These are phyloP conservation scores for Boletus reticuloceps DNA, from an alignment of 768 basidiomycete genomes.

Conservation along the genomic window DNA sequence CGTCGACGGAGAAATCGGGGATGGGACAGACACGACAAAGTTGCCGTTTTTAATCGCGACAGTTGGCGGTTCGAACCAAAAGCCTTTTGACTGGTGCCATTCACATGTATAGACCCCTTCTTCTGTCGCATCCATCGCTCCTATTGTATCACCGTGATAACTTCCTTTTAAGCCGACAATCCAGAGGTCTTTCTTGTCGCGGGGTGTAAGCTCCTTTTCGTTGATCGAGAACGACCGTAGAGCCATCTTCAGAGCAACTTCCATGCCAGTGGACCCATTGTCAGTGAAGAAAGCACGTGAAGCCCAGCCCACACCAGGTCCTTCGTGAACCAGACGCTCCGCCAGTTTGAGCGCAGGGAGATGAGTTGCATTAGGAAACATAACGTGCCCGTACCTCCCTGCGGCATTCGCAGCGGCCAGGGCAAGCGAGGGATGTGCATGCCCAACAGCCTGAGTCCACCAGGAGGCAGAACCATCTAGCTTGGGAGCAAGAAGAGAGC, in stretches of 20 bases:
- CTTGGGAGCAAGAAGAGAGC: slow-evolving; percentile 52
- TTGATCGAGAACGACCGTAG: slow-evolving; percentile 61
- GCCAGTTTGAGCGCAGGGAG: slow-evolving; percentile 82
- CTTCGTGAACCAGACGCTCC: slow-evolving; percentile 68
- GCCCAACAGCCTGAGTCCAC: slow-evolving; percentile 96
- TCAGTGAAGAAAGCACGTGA: slow-evolving; percentile 90
- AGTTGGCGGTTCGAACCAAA: slow-evolving; percentile 90
- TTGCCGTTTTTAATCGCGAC: slow-evolving; percentile 65
- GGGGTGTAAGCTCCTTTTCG: slow-evolving; percentile 31
- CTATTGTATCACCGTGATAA: slow-evolving; percentile 98
- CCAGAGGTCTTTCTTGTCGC: slow-evolving; percentile 54
- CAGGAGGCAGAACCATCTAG: slow-evolving; percentile 95
- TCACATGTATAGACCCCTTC: slow-evolving; percentile 93
- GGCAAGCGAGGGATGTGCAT: slow-evolving; percentile 70
- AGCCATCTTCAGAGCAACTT: slow-evolving; percentile 98
- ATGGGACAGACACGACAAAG: slow-evolving; percentile 53
- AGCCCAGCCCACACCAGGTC: slow-evolving; percentile 91
- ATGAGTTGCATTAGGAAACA: slow-evolving; percentile 89
- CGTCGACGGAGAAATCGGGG: slow-evolving; percentile 37
- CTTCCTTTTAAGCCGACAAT: slow-evolving; percentile 87
- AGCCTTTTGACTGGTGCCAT: slow-evolving; percentile 92
- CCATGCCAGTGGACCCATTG: slow-evolving; percentile 95
- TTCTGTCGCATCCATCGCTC: slow-evolving; percentile 93
- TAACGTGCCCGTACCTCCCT: slow-evolving; percentile 95
- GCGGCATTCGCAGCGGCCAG: slow-evolving; percentile 87